phyloP scores from a whole-genome alignment of 2,329 filamentous ascomycete species.

The Aureobasidium sp. region DNA sequence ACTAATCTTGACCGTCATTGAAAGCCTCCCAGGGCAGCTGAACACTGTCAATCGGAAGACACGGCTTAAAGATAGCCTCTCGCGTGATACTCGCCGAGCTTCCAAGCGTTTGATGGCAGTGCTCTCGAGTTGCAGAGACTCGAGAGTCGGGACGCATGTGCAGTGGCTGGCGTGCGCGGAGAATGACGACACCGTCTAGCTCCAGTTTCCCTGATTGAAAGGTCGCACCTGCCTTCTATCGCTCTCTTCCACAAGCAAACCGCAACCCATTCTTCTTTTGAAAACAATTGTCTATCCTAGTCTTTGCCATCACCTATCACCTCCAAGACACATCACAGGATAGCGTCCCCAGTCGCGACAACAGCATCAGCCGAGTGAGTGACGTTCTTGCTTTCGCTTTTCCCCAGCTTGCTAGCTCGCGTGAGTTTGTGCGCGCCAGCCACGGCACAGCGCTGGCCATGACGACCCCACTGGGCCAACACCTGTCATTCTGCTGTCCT shows the following conservation, averaged over 20 bases:
- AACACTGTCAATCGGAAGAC: too few species aligned
- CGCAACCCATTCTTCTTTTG: neutral
- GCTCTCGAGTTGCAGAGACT: neutral
- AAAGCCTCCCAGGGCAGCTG: neutral
- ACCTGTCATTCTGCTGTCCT: constrained; percentile 10
- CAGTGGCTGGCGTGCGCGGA: neutral
- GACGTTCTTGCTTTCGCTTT: neutral
- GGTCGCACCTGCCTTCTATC: neutral
- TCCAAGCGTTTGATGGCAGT: neutral
- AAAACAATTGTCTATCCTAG: neutral
- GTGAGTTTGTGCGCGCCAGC: constrained; percentile 12
- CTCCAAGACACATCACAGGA: neutral
- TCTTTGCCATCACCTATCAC: neutral
- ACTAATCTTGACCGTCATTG: neutral
- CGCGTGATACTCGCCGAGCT: neutral
- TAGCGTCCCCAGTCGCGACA: neutral
- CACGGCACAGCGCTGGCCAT: constrained; percentile 12
- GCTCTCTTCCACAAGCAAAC: neutral
- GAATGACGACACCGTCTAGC: neutral
- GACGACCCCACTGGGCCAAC: constrained; percentile 14
- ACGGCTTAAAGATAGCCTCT: neutral
- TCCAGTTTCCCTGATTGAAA: neutral
- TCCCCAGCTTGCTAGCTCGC: constrained; percentile 9
- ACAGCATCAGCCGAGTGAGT: constrained; percentile 1
- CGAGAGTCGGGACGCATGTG: neutral